Percentiles rank a stretch among this genome's conserved stretches.
phyloP scores from a whole-genome alignment of 257 asterid genomes.

The Gentiana macrophylla region DNA sequence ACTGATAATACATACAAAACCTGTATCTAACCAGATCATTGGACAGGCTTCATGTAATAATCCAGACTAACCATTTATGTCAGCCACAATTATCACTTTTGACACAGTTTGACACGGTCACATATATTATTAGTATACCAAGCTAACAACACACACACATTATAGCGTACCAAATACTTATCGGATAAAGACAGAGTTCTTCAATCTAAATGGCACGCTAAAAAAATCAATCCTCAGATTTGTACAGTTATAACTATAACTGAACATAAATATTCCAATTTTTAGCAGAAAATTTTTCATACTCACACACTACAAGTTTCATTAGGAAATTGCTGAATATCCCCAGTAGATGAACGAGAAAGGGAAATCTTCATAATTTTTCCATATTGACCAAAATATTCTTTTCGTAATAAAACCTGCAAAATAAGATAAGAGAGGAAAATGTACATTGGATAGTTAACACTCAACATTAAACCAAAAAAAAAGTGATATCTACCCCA shows the following conservation, averaged over 20 bases:
- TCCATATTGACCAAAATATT: conserved; percentile 93
- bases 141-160: too few species aligned
- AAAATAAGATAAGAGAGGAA: conserved; percentile 1
- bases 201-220: too few species aligned
- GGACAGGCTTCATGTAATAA: too few species aligned
- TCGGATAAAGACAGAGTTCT: too few species aligned
- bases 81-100: too few species aligned
- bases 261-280: background rate
- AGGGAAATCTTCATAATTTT: conserved; percentile 79
- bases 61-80: too few species aligned
- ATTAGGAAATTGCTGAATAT: conserved; percentile 72
- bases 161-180: too few species aligned
- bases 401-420: conserved; percentile 72
- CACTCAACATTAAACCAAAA: background rate
- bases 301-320: conserved; percentile 96
- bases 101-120: too few species aligned
- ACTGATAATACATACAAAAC: too few species aligned
- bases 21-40: too few species aligned
- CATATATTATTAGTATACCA: too few species aligned
- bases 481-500: background rate
- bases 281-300: conserved; percentile 4
- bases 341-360: conserved; percentile 90
- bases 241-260: background rate
- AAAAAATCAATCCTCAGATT: too few species aligned
- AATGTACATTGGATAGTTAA: background rate